A percentile compares a stretch with the other conserved stretches of the same genome.
phyloP scores from a whole-genome alignment of 495 filamentous ascomycete species.

The Neurospora pannonica region DNA sequence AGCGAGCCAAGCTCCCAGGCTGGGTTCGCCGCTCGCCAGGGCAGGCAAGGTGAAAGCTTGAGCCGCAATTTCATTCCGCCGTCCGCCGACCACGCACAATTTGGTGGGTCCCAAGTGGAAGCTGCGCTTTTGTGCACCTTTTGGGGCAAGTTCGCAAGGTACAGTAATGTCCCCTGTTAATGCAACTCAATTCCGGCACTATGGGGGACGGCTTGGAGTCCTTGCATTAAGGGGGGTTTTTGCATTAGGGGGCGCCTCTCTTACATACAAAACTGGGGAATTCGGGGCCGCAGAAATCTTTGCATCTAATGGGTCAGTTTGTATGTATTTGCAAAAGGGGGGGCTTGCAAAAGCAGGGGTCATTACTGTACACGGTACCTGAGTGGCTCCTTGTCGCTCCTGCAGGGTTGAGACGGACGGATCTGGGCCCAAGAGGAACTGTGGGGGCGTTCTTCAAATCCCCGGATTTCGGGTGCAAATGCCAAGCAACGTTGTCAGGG shows the following conservation, averaged over 20 bases:
- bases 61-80: conserved; percentile 16
- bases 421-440: neutral
- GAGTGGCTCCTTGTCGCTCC: neutral
- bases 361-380: neutral
- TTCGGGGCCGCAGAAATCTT: too few relatives aligned
- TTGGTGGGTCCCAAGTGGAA: neutral
- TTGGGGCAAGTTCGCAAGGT: neutral
- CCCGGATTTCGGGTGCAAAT: neutral
- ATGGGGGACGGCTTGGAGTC: too few relatives aligned
- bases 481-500: neutral
- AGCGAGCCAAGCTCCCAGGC: conserved; percentile 1
- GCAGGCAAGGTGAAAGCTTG: neutral
- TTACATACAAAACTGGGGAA: too few relatives aligned
- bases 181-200: too few relatives aligned
- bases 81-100: neutral
- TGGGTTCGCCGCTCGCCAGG: neutral
- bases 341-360: too few relatives aligned
- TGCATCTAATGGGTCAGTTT: too few relatives aligned
- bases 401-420: neutral
- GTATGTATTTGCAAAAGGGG: too few relatives aligned
- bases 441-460: neutral
- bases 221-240: too few relatives aligned
- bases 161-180: too few relatives aligned
- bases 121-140: neutral
- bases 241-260: neutral